Evolutionary conservation across 768 basidiomycete genomes (phyloP).

Genomic region (Calocera cornea): DNA sequence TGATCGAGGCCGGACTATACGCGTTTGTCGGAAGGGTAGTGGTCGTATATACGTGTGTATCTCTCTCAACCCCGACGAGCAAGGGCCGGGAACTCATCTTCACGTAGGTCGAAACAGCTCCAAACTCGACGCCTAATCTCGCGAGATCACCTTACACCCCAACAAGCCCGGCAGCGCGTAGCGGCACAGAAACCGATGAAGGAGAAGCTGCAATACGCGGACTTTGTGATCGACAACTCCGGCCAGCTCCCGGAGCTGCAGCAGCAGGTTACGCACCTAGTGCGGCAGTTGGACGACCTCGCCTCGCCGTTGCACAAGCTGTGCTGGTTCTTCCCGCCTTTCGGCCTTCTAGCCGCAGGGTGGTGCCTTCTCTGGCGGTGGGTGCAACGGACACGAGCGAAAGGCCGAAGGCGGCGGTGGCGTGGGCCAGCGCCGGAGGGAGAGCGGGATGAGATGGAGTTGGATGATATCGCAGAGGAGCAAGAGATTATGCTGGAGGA

Average conservation of each 20-base stretch:
- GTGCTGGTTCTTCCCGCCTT: slow-evolving; percentile 38
- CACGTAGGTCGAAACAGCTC: slow-evolving; percentile 55
- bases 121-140: slow-evolving; percentile 73
- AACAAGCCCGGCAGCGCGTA: slow-evolving; percentile 62
- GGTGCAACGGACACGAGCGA: not conserved
- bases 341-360: slow-evolving; percentile 23
- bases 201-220: slow-evolving; percentile 72
- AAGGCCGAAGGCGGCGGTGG: not conserved
- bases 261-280: slow-evolving; percentile 35
- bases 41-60: slow-evolving; percentile 74
- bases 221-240: slow-evolving; percentile 79
- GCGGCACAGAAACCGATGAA: slow-evolving; percentile 67
- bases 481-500: not conserved
- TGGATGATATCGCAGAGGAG: not conserved
- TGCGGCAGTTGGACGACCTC: slow-evolving; percentile 27
- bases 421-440: not conserved
- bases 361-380: slow-evolving; percentile 7
- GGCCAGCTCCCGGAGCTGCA: slow-evolving; percentile 57
- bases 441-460: not conserved
- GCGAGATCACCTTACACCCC: slow-evolving; percentile 51
- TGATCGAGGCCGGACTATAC: slow-evolving; percentile 81
- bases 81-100: not conserved
- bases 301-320: slow-evolving; percentile 29
- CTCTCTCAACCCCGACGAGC: not conserved
- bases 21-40: slow-evolving; percentile 70